phyloP scores from a whole-genome alignment of 176 grass and related monocot species.

The Bonia amplexicaulis region DNA sequence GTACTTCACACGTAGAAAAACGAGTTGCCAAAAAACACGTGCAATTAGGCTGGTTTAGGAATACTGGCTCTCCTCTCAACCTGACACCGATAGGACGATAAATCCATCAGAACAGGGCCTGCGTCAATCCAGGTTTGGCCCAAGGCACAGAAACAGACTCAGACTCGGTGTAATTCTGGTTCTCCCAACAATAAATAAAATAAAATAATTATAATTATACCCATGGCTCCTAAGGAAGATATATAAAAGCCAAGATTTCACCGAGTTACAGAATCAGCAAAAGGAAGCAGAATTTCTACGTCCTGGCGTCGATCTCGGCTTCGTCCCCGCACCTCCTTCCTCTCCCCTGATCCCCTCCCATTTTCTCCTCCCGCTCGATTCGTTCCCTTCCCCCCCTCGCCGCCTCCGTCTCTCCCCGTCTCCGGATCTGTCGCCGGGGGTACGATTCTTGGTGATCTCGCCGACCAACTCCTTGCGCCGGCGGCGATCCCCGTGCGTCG shows the following conservation, averaged over 20 bases:
- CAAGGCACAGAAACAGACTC: no score
- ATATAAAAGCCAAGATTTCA: not conserved
- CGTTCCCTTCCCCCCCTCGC: not conserved
- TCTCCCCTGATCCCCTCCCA: not conserved
- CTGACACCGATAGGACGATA: no score
- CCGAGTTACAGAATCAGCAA: not conserved
- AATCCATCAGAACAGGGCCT: no score
- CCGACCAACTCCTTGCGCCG: not conserved
- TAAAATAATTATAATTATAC: not conserved
- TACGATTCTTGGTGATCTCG: not conserved
- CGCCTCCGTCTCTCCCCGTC: not conserved
- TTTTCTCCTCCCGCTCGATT: not conserved
- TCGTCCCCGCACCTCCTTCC: not conserved
- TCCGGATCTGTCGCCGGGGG: not conserved
- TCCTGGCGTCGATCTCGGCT: not conserved
- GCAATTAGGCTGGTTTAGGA: no score
- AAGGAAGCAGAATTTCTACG: not conserved
- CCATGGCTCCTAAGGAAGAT: no score
- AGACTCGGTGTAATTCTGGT: no score
- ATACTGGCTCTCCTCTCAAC: no score
- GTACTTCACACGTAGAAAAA: no score
- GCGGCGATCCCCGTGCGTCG: not conserved
- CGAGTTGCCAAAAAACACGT: no score
- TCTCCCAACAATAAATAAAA: no score
- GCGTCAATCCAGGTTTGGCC: no score